phyloP scores from a whole-genome alignment of 1,284 basidiomycete species.

The Boletus smithii region DNA sequence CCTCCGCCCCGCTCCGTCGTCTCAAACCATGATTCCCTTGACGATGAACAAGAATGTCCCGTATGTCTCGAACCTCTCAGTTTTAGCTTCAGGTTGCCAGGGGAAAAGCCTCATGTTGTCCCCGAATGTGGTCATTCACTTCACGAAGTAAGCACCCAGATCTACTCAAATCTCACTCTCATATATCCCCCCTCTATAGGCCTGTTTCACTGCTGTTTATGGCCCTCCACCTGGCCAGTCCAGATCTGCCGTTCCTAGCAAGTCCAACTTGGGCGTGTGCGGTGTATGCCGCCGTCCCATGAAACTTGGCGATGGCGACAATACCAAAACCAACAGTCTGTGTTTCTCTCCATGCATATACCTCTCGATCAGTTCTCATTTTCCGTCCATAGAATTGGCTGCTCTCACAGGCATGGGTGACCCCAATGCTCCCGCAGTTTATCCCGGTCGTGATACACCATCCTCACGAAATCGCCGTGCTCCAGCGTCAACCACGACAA shows the following conservation, averaged over 20 bases:
- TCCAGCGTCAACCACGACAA: slow-evolving; percentile 26
- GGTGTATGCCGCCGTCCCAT: slow-evolving; percentile 95
- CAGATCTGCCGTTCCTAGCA: slow-evolving; percentile 54
- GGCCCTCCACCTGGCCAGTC: slow-evolving; percentile 74
- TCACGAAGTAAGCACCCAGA: slow-evolving; percentile 70
- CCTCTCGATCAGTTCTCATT: slow-evolving; percentile 5
- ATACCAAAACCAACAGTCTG: slow-evolving; percentile 84
- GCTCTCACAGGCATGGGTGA: slow-evolving; percentile 85
- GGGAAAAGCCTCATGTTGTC: slow-evolving; percentile 95
- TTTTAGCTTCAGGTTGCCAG: slow-evolving; percentile 82
- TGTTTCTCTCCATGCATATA: slow-evolving; percentile 21
- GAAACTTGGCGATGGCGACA: slow-evolving; percentile 83
- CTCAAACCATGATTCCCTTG: slow-evolving; percentile 55
- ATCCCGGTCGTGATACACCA: slow-evolving; percentile 65
- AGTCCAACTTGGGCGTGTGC: slow-evolving; percentile 87
- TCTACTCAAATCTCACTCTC: background rate
- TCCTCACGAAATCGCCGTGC: slow-evolving; percentile 38
- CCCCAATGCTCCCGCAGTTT: slow-evolving; percentile 49
- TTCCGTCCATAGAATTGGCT: slow-evolving; percentile 64
- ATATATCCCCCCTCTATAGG: slow-evolving; percentile 45
- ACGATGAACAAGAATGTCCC: slow-evolving; percentile 83
- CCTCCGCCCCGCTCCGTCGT: slow-evolving; percentile 65
- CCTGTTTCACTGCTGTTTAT: slow-evolving; percentile 94
- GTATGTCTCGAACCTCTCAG: slow-evolving; percentile 89
- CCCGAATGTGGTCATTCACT: slow-evolving; percentile 97